Evolutionary conservation across 2,329 filamentous ascomycete species (phyloP).

Genomic region (Fusarium xyrophilum): DNA sequence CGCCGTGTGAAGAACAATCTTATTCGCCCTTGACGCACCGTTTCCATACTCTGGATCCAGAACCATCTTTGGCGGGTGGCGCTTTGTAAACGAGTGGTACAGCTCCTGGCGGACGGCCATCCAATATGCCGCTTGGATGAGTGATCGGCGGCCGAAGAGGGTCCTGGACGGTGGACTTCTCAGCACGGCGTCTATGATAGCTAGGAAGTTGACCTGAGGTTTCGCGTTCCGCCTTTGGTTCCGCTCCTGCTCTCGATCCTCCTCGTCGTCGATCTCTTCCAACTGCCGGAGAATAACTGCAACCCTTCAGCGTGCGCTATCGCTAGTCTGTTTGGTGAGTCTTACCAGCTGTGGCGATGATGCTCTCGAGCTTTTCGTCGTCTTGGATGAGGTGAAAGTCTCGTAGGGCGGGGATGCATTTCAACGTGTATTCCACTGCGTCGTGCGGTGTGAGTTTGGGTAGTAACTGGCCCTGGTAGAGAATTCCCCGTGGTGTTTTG

Average conservation of each 20-base stretch:
- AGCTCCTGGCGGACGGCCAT: slow-evolving; percentile 52
- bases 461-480: slow-evolving; percentile 50
- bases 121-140: slow-evolving; percentile 52
- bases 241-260: slow-evolving; percentile 38
- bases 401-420: slow-evolving; percentile 50
- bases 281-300: slow-evolving; percentile 50
- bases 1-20: slow-evolving; percentile 51
- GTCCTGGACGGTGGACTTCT: slow-evolving; percentile 48
- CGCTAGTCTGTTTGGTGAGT: neutral
- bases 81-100: slow-evolving; percentile 50
- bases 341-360: slow-evolving; percentile 47
- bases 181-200: slow-evolving; percentile 51
- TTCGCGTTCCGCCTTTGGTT: slow-evolving; percentile 14
- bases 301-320: neutral
- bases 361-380: slow-evolving; percentile 50
- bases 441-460: slow-evolving; percentile 47
- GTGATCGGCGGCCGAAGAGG: slow-evolving; percentile 46
- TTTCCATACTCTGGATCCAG: slow-evolving; percentile 46
- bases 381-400: slow-evolving; percentile 48
- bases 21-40: slow-evolving; percentile 48
- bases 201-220: slow-evolving; percentile 49
- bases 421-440: slow-evolving; percentile 51
- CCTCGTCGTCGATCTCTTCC: slow-evolving; percentile 52
- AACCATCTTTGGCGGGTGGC: slow-evolving; percentile 49
- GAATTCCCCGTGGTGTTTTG: slow-evolving; percentile 46